Evolutionary conservation across 1,139 yeast genomes (phyloP).

Genomic region (Hansenula anomala): DNA sequence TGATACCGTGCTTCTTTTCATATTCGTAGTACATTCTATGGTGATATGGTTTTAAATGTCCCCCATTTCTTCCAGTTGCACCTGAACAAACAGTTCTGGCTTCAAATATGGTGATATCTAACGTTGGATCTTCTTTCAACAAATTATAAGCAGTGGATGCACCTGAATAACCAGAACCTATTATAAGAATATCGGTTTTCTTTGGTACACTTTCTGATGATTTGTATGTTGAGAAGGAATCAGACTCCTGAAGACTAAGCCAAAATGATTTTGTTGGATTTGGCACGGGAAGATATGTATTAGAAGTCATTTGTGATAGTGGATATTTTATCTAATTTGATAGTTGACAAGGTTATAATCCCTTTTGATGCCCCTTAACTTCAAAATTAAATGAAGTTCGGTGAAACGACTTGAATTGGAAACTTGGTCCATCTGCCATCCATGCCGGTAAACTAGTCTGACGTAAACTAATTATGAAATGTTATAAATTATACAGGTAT

Average conservation of each 20-base stretch:
- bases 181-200: conserved; percentile 30
- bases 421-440: no score
- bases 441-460: no score
- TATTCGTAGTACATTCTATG: conserved; percentile 24
- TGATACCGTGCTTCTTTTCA: conserved; percentile 21
- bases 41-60: conserved; percentile 38
- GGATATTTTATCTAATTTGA: no score
- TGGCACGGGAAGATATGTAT: no score
- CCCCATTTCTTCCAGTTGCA: conserved; percentile 47
- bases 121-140: conserved; percentile 15
- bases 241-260: background rate
- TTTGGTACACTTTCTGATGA: conserved; percentile 15
- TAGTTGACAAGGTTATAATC: no score
- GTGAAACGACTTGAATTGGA: no score
- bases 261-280: conserved; percentile 1
- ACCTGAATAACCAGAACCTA: conserved; percentile 40
- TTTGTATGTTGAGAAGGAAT: background rate
- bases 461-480: no score
- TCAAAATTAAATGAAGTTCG: no score
- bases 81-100: conserved; percentile 41
- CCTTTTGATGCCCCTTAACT: no score
- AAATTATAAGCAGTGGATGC: conserved; percentile 32
- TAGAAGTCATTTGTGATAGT: background rate
- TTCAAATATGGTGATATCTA: conserved; percentile 32
- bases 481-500: no score